These are phyloP conservation scores for Penicillium sclerotiorum DNA, from an alignment of 2,329 filamentous ascomycete genomes.

Conservation along the genomic window DNA sequence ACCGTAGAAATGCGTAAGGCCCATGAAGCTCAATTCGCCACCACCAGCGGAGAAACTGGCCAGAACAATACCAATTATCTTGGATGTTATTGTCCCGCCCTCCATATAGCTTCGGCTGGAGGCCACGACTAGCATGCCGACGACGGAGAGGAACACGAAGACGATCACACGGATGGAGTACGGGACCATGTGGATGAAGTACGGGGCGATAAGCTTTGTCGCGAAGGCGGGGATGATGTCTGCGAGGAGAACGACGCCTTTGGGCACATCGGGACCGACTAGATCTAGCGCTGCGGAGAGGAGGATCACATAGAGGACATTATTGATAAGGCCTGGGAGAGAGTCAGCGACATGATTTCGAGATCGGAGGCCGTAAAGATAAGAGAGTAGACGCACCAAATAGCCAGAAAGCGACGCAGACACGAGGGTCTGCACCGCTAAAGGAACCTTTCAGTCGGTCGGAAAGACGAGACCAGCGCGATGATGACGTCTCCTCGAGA, in stretches of 20 bases:
- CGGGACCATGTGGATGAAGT: conserved; percentile 87
- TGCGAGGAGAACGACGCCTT: conserved; percentile 88
- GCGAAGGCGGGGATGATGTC: conserved; percentile 89
- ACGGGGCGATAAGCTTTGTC: conserved; percentile 85
- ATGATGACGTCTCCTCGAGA: conserved; percentile 20
- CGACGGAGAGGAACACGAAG: conserved; percentile 74
- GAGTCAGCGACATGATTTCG: neutral
- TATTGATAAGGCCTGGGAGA: conserved; percentile 79
- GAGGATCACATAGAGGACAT: conserved; percentile 96
- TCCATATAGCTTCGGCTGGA: conserved; percentile 66
- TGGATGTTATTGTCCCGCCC: conserved; percentile 66
- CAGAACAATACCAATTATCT: conserved; percentile 80
- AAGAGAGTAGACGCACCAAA: conserved; percentile 66
- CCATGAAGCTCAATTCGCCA: conserved; percentile 88
- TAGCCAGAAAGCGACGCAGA: conserved; percentile 85
- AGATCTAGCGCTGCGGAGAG: conserved; percentile 94
- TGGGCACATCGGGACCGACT: conserved; percentile 82
- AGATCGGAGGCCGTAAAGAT: neutral
- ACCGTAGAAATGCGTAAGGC: conserved; percentile 91
- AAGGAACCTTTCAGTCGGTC: conserved; percentile 67
- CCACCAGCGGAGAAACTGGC: conserved; percentile 83
- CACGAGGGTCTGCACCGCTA: conserved; percentile 67
- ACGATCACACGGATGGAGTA: conserved; percentile 74
- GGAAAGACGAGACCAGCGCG: conserved; percentile 74
- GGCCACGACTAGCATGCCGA: conserved; percentile 87